Conservation (phyloP, 148 eudicot genomes). For the Simmondsia chinensis region DNA sequence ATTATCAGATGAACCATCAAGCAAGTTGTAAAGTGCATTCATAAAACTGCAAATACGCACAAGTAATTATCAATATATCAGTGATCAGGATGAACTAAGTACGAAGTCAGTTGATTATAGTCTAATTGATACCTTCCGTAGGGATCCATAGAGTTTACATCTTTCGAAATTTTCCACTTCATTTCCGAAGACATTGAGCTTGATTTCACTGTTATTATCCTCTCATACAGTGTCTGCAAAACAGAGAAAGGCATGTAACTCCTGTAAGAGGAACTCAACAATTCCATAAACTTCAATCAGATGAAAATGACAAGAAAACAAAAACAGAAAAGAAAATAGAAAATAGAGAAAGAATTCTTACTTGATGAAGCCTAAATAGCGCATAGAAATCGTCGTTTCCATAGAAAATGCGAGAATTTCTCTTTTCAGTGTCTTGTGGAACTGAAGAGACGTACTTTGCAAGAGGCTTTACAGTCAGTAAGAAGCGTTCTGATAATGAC, state of each 20-base stretch:
- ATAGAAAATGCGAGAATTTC: conserved; percentile 50
- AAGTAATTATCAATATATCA: conserved; percentile 1
- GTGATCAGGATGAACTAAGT: too few relatives aligned
- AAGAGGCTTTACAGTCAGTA: conserved; percentile 55
- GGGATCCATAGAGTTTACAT: conserved; percentile 39
- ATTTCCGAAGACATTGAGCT: conserved; percentile 43
- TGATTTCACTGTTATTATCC: conserved; percentile 66
- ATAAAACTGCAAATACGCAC: conserved; percentile 49
- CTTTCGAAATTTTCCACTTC: conserved; percentile 58
- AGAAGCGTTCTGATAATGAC: conserved; percentile 41
- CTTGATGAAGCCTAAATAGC: conserved; percentile 85
- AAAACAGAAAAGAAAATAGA: not conserved
- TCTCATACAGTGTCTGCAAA: conserved; percentile 61
- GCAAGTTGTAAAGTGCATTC: conserved; percentile 66
- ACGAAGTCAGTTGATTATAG: not conserved
- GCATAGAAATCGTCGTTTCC: conserved; percentile 80
- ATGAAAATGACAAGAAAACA: not conserved
- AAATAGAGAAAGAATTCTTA: conserved; percentile 21
- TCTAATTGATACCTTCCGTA: conserved; percentile 49
- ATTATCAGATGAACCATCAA: conserved; percentile 91
- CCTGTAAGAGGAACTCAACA: not conserved
- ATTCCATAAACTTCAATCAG: not conserved
- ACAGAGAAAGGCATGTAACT: conserved; percentile 2
- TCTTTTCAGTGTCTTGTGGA: conserved; percentile 26
- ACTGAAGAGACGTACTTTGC: conserved; percentile 46